Evolutionary conservation across 2,329 filamentous ascomycete genomes (phyloP).

Genomic region (Pseudogymnoascus sp.): DNA sequence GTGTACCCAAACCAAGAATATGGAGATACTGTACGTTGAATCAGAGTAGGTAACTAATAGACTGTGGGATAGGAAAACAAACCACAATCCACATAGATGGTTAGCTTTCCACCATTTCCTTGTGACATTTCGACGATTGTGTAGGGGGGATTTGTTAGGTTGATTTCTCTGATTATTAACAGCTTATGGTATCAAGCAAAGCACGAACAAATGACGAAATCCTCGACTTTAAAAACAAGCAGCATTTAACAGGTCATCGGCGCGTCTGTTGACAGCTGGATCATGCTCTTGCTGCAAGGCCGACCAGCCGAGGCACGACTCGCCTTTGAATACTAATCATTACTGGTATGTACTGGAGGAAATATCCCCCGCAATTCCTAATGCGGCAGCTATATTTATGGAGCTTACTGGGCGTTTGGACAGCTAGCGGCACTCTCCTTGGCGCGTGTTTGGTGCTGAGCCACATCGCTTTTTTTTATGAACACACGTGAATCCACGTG

Average conservation of each 20-base stretch:
- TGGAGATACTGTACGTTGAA: constrained; percentile 15
- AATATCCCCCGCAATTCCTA: background rate
- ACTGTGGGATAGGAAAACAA: background rate
- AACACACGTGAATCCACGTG: background rate
- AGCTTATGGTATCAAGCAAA: background rate
- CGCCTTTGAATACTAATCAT: background rate
- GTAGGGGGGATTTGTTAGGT: background rate
- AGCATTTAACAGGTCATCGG: background rate
- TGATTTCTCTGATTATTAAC: background rate
- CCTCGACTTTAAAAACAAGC: background rate
- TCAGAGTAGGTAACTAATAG: background rate
- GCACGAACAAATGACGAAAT: background rate
- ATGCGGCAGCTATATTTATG: background rate
- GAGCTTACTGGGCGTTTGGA: background rate
- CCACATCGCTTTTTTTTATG: background rate
- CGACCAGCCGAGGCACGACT: background rate
- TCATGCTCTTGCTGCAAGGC: background rate
- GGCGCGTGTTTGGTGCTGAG: background rate
- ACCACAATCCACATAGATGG: constrained; percentile 20
- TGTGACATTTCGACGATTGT: background rate
- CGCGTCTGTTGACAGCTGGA: background rate
- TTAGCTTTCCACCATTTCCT: constrained; percentile 6
- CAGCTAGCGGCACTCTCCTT: background rate
- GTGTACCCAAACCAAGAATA: constrained; percentile 21
- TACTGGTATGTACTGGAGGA: background rate